phyloP scores from a whole-genome alignment of 2,329 filamentous ascomycete genomes.

The Exophiala aquamarina region DNA sequence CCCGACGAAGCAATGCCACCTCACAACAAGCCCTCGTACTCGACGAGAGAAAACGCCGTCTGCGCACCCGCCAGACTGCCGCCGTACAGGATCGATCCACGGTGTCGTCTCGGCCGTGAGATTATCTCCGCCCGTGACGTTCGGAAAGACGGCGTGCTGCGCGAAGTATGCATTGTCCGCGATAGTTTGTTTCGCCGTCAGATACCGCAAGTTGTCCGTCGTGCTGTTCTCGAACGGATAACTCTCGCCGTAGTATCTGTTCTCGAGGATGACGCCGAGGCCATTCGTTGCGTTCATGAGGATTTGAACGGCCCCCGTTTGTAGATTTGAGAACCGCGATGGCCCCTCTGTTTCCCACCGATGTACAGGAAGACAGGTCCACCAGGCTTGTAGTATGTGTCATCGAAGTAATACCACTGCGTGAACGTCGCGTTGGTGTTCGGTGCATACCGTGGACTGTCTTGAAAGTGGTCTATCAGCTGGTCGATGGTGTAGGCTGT shows the following conservation, averaged over 20 bases:
- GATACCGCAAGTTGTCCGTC: conserved; percentile 43
- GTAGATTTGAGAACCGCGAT: conserved; percentile 44
- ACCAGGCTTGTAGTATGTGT: conserved; percentile 54
- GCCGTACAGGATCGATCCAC: conserved; percentile 49
- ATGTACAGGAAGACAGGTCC: conserved; percentile 49
- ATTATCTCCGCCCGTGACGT: conserved; percentile 31
- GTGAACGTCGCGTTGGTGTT: conserved; percentile 47
- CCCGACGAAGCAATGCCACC: conserved; percentile 52
- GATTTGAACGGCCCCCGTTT: conserved; percentile 51
- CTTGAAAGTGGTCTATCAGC: conserved; percentile 25
- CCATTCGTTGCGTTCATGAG: conserved; percentile 56
- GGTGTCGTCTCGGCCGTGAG: conserved; percentile 42
- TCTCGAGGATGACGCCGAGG: conserved; percentile 48
- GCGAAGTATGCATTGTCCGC: conserved; percentile 48
- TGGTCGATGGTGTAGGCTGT: conserved; percentile 22
- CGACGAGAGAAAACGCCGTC: conserved; percentile 43
- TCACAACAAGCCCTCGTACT: conserved; percentile 37
- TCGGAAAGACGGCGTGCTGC: conserved; percentile 31
- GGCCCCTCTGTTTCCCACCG: conserved; percentile 37
- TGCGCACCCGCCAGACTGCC: conserved; percentile 48
- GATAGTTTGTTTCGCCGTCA: conserved; percentile 45
- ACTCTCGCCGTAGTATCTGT: conserved; percentile 43
- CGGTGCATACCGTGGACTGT: conserved; percentile 23
- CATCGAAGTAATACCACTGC: conserved; percentile 57
- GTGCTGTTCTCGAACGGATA: conserved; percentile 37